These are phyloP conservation scores for Poterioochromonas sp. DNA, from an alignment of 352 stramenopile species.

Conservation along the genomic window DNA sequence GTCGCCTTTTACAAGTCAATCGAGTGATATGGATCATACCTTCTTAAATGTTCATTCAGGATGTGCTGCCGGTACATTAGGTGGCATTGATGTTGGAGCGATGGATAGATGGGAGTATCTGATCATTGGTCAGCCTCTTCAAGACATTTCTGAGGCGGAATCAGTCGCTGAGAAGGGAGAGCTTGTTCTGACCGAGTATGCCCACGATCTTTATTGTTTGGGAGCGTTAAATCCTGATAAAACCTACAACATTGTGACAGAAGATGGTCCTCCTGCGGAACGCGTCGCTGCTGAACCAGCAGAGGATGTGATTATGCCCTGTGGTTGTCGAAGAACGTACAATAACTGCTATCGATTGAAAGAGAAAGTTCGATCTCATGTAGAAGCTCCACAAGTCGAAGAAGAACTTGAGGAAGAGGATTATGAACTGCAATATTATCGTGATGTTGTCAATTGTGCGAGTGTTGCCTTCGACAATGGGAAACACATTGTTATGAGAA, in stretches of 20 bases:
- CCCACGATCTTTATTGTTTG: background rate
- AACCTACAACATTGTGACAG: background rate
- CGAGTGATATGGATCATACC: background rate
- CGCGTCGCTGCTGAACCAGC: no score
- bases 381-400: background rate
- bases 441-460: background rate
- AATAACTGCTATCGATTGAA: no score
- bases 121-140: constrained; percentile 38
- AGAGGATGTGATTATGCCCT: no score
- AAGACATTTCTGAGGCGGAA: constrained; percentile 42
- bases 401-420: background rate
- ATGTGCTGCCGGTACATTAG: background rate
- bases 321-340: no score
- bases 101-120: constrained; percentile 44
- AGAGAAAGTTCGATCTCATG: no score
- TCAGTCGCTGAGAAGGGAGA: constrained; percentile 33
- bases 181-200: background rate
- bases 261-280: background rate
- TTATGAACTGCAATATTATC: background rate
- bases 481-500: background rate
- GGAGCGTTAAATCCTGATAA: background rate
- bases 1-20: no score
- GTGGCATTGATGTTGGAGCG: constrained; percentile 32
- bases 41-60: constrained; percentile 34
- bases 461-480: background rate